Conservation (phyloP, 306 rosid species). For the Corylus heterophylla region DNA sequence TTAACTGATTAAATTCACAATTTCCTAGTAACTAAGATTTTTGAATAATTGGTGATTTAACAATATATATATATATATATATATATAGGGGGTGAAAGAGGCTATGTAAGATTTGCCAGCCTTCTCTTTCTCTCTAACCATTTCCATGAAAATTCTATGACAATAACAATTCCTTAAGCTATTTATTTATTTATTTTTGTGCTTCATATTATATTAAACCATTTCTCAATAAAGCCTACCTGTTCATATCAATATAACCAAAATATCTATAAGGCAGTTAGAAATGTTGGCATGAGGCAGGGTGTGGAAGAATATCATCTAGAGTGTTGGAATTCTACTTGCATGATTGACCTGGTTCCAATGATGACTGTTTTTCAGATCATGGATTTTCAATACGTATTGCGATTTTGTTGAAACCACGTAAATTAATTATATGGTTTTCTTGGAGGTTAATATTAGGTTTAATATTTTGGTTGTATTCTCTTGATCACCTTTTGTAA, state of each 20-base stretch:
- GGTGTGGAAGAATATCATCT: background rate
- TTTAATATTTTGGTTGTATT: background rate
- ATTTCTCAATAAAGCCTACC: constrained; percentile 7
- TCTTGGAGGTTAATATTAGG: background rate
- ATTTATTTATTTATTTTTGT: constrained; percentile 3
- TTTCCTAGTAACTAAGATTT: no score
- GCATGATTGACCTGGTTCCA: constrained; percentile 1
- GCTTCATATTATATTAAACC: constrained; percentile 4
- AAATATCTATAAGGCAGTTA: background rate
- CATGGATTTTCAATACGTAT: background rate
- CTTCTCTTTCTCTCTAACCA: no score
- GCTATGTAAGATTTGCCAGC: no score
- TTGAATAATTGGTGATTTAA: no score
- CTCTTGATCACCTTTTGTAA: background rate
- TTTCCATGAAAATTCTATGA: no score
- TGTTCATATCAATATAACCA: constrained; percentile 13
- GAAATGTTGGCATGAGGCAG: background rate
- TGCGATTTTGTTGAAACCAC: no score
- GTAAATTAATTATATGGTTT: background rate
- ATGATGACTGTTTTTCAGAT: background rate
- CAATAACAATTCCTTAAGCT: constrained; percentile 8
- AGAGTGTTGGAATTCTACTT: background rate
- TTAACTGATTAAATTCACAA: no score
- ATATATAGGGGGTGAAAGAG: no score
- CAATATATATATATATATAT: no score